Evolutionary conservation across 2,329 filamentous ascomycete species (phyloP).

Genomic region (Alternaria sp.): DNA sequence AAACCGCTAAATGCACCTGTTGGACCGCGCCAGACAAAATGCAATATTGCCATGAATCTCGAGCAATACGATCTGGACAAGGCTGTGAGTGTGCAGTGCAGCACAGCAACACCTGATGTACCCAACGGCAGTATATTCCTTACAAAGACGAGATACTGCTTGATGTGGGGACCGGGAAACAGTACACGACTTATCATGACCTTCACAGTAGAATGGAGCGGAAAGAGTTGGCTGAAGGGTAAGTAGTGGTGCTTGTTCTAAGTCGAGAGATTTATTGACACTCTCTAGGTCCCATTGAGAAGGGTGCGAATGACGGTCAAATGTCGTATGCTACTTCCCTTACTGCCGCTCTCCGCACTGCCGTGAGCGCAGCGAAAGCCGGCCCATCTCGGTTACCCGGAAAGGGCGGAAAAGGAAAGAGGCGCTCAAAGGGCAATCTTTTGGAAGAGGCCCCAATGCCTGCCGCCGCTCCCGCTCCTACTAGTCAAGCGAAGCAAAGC

Average conservation of each 20-base stretch:
- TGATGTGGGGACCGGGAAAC: conserved; percentile 91
- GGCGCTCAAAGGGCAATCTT: conserved; percentile 64
- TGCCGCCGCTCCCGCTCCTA: conserved; percentile 42
- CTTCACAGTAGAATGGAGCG: conserved; percentile 93
- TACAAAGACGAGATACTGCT: conserved; percentile 92
- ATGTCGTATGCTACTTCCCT: conserved; percentile 82
- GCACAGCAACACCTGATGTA: conserved; percentile 92
- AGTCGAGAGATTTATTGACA: conserved; percentile 19
- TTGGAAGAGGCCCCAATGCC: conserved; percentile 55
- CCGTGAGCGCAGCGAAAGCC: conserved; percentile 71
- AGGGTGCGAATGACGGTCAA: conserved; percentile 92
- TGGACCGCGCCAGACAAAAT: conserved; percentile 94
- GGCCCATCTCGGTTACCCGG: conserved; percentile 56
- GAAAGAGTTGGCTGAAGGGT: conserved; percentile 99
- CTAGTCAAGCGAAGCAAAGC: conserved; percentile 43
- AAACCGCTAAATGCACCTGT: conserved; percentile 87
- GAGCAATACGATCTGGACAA: conserved; percentile 89
- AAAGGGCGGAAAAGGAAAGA: conserved; percentile 64
- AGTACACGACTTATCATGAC: conserved; percentile 85
- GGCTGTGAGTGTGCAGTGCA: conserved; percentile 80
- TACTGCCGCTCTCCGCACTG: conserved; percentile 75
- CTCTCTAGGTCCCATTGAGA: conserved; percentile 85
- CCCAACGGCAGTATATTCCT: conserved; percentile 91
- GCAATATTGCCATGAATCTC: conserved; percentile 85
- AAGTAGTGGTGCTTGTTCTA: conserved; percentile 24